Percentiles rank a stretch among this genome's conserved stretches.
phyloP scores from a whole-genome alignment of 306 rosid genomes.

The Hippophae rhamnoides region DNA sequence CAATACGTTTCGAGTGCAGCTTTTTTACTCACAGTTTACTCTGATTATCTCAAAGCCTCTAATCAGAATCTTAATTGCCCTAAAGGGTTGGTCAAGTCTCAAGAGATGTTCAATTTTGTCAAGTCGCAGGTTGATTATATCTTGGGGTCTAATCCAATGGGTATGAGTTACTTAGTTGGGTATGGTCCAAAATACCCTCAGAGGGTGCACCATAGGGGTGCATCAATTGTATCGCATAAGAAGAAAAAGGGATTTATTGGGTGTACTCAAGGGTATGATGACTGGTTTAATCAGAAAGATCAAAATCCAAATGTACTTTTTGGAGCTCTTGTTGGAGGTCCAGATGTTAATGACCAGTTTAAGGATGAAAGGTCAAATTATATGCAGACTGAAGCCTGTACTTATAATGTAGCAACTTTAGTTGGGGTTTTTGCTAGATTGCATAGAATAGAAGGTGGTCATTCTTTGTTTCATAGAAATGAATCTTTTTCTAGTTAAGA shows the following conservation, averaged over 20 bases:
- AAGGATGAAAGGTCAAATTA: slow-evolving; percentile 52
- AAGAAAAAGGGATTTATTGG: slow-evolving; percentile 52
- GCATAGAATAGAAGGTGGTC: slow-evolving; percentile 8
- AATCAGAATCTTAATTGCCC: slow-evolving; percentile 39
- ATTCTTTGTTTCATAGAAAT: background rate
- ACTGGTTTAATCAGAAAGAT: slow-evolving; percentile 40
- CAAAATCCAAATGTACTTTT: slow-evolving; percentile 49
- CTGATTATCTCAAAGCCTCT: slow-evolving; percentile 40
- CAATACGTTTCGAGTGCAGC: slow-evolving; percentile 61
- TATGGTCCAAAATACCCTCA: slow-evolving; percentile 39
- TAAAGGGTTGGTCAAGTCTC: slow-evolving; percentile 23
- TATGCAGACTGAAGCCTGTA: slow-evolving; percentile 76
- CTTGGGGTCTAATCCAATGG: slow-evolving; percentile 67
- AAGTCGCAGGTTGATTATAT: slow-evolving; percentile 76
- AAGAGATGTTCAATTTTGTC: slow-evolving; percentile 37
- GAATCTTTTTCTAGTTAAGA: slow-evolving; percentile 3
- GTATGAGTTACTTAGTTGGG: slow-evolving; percentile 59
- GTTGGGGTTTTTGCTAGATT: slow-evolving; percentile 68
- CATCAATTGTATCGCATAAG: slow-evolving; percentile 50
- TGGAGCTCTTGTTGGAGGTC: slow-evolving; percentile 88
- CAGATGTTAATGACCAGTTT: slow-evolving; percentile 41
- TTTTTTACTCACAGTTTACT: slow-evolving; percentile 51
- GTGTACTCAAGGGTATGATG: slow-evolving; percentile 68
- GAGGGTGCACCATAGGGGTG: slow-evolving; percentile 82
- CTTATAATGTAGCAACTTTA: slow-evolving; percentile 64